Evolutionary conservation across 2,329 filamentous ascomycete genomes (phyloP).

Genomic region (Pseudopyricularia javanii): DNA sequence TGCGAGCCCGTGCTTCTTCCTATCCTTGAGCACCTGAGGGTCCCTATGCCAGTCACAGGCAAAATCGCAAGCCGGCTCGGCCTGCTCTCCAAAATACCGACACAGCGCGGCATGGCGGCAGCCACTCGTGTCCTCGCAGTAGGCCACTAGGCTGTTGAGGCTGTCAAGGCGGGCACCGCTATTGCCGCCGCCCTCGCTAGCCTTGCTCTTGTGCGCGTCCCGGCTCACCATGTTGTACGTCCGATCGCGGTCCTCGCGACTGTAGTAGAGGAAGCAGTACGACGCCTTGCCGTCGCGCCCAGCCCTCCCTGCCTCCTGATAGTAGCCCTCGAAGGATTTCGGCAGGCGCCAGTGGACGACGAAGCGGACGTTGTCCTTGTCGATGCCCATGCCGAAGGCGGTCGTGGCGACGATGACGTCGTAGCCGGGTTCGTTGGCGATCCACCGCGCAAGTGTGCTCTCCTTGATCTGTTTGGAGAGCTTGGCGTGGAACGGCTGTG

Average conservation of each 20-base stretch:
- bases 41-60: slow-evolving; percentile 75
- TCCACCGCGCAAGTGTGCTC: slow-evolving; percentile 59
- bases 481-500: slow-evolving; percentile 61
- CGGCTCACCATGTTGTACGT: slow-evolving; percentile 45
- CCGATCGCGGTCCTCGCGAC: slow-evolving; percentile 71
- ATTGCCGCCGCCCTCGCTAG: slow-evolving; percentile 24
- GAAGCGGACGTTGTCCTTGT: slow-evolving; percentile 89
- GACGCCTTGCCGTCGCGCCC: slow-evolving; percentile 82
- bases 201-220: slow-evolving; percentile 15
- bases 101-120: slow-evolving; percentile 71
- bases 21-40: slow-evolving; percentile 37
- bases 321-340: slow-evolving; percentile 91
- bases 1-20: slow-evolving; percentile 42
- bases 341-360: slow-evolving; percentile 91
- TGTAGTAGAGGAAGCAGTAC: slow-evolving; percentile 84
- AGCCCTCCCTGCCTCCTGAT: slow-evolving; percentile 87
- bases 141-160: slow-evolving; percentile 57
- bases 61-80: slow-evolving; percentile 50
- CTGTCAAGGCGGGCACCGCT: slow-evolving; percentile 45
- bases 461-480: slow-evolving; percentile 57
- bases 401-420: slow-evolving; percentile 92
- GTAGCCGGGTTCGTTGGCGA: slow-evolving; percentile 61
- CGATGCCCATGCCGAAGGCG: slow-evolving; percentile 95
- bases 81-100: slow-evolving; percentile 62
- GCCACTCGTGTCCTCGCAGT: slow-evolving; percentile 63